Evolutionary conservation across 2,329 filamentous ascomycete species (phyloP), one percentile per base, ranked within the genome.

Genomic region (Pyrenophora graminea): DNA sequence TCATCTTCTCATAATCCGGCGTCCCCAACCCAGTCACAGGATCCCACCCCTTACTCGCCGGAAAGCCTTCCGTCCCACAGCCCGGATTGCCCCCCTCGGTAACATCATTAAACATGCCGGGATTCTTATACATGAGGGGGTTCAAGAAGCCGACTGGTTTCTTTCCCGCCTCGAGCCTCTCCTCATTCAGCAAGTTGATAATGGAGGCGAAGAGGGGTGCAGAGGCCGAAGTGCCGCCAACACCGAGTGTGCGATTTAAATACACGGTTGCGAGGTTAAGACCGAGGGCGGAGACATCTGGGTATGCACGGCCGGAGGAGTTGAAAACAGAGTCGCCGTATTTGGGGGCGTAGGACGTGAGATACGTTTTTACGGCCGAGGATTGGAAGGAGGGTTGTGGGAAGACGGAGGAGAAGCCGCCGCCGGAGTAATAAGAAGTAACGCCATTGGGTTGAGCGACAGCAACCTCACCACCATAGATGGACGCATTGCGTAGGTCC

Each of bases 161-260:
- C 60, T 80, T 76, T 2, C 79, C 79, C 4, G 68, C 71, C 2
- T 74, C 67, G 15, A 85, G 64, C 13, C 81, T 75, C 3, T 80
- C 81, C 56, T 86, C 82, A 58, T 88, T 87, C 42, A 87, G 67
- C 15, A 87, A 73, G 2, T 80, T 77, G 27, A 88, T 69, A 25
- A 87, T 74, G 2, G 76, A 79, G 0, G 81, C 80, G 37, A 83
- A 82, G 0, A 82, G 73, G 0, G 86, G 86, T 1, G 82, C 71
- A 1, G 84, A 78, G 39, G 82, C 80, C 31, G 75, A 79, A 2
- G 77, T 80, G 4, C 82, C 81, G n/a, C 75, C 75, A 13, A 79
- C 48, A 17, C 63, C 60, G 3, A 45, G 36, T 6, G 72, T 62
- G 3, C 52, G 62, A 9, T 70, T 67, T 41, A 72, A 65, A 51